phyloP scores from a whole-genome alignment of 495 filamentous ascomycete species.

The Lasiosphaeriaceae sp. region DNA sequence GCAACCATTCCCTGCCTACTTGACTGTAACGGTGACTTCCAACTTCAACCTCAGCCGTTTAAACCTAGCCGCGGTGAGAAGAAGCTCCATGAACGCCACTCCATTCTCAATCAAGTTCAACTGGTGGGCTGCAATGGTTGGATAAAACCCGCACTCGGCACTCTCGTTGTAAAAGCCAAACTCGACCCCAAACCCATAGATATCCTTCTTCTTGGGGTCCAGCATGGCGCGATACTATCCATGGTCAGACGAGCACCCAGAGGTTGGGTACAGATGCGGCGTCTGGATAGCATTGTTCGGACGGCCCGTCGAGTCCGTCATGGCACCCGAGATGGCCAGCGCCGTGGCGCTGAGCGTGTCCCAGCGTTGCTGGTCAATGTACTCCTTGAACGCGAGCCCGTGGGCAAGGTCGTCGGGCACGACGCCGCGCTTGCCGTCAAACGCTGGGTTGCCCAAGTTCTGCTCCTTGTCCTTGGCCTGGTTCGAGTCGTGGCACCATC shows the following conservation, averaged over 20 bases:
- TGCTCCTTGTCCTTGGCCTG: background rate
- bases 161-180: constrained; percentile 1
- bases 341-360: constrained; percentile 1
- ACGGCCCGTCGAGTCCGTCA: constrained; percentile 2
- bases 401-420: background rate
- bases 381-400: constrained; percentile 7
- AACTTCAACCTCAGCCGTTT: constrained; percentile 2
- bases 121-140: background rate
- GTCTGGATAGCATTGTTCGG: background rate
- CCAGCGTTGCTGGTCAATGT: constrained; percentile 3
- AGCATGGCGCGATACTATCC: background rate
- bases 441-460: constrained; percentile 2
- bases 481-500: constrained; percentile 11
- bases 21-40: no score
- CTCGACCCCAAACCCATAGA: constrained; percentile 7
- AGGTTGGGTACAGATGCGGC: constrained; percentile 4
- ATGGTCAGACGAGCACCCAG: constrained; percentile 3
- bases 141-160: constrained; percentile 6
- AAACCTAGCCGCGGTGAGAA: background rate
- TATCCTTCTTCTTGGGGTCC: background rate
- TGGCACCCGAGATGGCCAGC: background rate
- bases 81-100: constrained; percentile 4
- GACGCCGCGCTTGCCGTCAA: constrained; percentile 8
- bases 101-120: constrained; percentile 5
- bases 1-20: no score